Evolutionary conservation across 2,329 filamentous ascomycete species (phyloP).

Genomic region (Botrytis fragariae): DNA sequence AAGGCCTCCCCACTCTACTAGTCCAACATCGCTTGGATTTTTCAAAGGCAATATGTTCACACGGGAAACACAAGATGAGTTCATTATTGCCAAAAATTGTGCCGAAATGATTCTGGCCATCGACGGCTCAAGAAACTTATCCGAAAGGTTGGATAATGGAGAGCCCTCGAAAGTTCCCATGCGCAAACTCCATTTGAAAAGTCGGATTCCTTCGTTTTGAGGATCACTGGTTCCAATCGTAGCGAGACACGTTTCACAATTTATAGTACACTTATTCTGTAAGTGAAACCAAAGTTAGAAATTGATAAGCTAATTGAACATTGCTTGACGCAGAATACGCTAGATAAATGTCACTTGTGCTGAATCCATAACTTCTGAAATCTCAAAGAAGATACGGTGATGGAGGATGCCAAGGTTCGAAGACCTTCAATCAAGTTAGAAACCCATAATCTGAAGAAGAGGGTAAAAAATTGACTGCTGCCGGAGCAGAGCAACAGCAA

Average conservation of each 20-base stretch:
- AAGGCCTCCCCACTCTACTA: background rate
- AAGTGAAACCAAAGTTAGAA: background rate
- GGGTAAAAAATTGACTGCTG: slow-evolving; percentile 40
- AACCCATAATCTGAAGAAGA: slow-evolving; percentile 45
- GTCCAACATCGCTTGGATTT: background rate
- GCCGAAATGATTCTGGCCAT: slow-evolving; percentile 26
- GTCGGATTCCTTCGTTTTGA: slow-evolving; percentile 28
- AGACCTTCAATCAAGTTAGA: slow-evolving; percentile 31
- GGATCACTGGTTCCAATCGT: slow-evolving; percentile 33
- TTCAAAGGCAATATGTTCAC: slow-evolving; percentile 10
- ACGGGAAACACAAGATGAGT: slow-evolving; percentile 18
- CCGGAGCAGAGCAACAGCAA: slow-evolving; percentile 35
- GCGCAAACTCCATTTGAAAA: slow-evolving; percentile 36
- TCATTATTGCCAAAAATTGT: slow-evolving; percentile 24
- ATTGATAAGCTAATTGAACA: background rate
- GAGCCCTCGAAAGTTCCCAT: background rate
- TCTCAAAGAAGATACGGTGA: slow-evolving; percentile 47
- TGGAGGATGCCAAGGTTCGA: slow-evolving; percentile 46
- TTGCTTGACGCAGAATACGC: background rate
- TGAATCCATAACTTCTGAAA: slow-evolving; percentile 50
- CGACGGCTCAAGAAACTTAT: slow-evolving; percentile 18
- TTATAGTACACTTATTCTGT: background rate
- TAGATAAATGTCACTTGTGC: slow-evolving; percentile 46
- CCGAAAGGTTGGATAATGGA: background rate
- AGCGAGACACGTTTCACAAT: background rate